Evolutionary conservation across 371 early-diverging fungal genomes (phyloP), one percentile per base, ranked within the genome.

Genomic region (Mortierella sp.): DNA sequence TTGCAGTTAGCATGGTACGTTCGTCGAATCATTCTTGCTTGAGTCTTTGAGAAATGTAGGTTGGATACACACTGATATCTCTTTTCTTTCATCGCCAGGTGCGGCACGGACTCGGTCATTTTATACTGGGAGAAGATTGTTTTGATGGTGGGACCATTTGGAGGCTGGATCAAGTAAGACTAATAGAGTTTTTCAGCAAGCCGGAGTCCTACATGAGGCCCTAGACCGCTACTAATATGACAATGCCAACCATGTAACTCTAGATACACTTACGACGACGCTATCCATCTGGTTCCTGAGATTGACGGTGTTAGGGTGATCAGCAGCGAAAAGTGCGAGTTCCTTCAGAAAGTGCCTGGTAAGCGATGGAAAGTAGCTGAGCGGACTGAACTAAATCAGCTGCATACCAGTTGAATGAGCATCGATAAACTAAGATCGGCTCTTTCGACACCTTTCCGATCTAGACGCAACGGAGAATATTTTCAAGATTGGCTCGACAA

Each of bases 71-170:
- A 5, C 21, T 23, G 4, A 38, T 16, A 10, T 46, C 27, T 3
- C 28, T 16, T 13, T 57, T 34, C 27, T 9, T 51, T 18, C 43
- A 34, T 21, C 42, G 28, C n/a, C 61, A 91, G 93, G 93, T 97
- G 99, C 78, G 97, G 98, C n/a, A 92, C 89, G 19, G 99, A 98
- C 71, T 91, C 96, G 0, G 97, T 96, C 9, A 87, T 95, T 2
- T 74, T 94, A 9, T 93, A 92, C 71, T 94, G 93, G 90, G 92
- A 91, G 28, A 86, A 88, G 60, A 88, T 90, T 58, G 86, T 95
- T 4, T 80, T 95, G 55, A 89, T 98, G 82, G 89, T 97, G 1
- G 98, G 97, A 0, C 98, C 97, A 1, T 94, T 91, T 81, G 97
- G 97, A 16, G 96, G 95, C 66, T 90, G 90, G 82, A 90, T 96